Evolutionary conservation across 176 grass and related monocot species (phyloP).

Genomic region (Oryza australiensis): DNA sequence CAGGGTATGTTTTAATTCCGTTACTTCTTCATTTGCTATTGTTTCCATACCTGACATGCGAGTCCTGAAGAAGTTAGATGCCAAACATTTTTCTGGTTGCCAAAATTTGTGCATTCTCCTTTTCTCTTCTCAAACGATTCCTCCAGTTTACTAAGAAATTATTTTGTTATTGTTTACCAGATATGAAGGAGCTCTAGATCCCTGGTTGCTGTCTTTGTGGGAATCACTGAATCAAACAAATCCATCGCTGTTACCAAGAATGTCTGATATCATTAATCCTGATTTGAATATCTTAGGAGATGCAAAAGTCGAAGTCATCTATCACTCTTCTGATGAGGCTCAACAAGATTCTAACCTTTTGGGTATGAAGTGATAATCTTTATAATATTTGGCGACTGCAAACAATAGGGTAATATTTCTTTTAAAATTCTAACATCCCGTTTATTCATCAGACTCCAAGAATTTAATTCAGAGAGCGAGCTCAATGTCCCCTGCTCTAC

Average conservation of each 20-base stretch:
- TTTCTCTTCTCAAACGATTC: conserved; percentile 1
- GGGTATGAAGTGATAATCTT: conserved; percentile 43
- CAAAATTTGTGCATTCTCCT: neutral
- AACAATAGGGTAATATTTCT: conserved; percentile 6
- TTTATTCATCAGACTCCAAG: conserved; percentile 53
- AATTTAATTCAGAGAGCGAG: conserved; percentile 68
- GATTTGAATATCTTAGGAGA: conserved; percentile 57
- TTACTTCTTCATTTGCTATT: neutral
- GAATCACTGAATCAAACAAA: conserved; percentile 61
- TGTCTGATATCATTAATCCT: conserved; percentile 77
- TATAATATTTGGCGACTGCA: neutral
- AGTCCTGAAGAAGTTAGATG: neutral
- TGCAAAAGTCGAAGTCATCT: conserved; percentile 66
- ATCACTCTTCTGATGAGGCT: conserved; percentile 49
- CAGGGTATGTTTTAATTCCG: conserved; percentile 62
- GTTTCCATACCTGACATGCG: neutral
- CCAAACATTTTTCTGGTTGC: neutral
- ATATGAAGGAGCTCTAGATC: conserved; percentile 87
- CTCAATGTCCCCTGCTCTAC: conserved; percentile 66
- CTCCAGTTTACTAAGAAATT: neutral
- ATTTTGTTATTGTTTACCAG: conserved; percentile 41
- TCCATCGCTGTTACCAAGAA: conserved; percentile 55
- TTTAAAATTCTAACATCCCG: neutral
- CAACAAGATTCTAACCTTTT: conserved; percentile 42
- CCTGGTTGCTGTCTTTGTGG: conserved; percentile 86